Base-by-base conservation (phyloP, 257 asterid species). In the Primulina eburnea region DNA sequence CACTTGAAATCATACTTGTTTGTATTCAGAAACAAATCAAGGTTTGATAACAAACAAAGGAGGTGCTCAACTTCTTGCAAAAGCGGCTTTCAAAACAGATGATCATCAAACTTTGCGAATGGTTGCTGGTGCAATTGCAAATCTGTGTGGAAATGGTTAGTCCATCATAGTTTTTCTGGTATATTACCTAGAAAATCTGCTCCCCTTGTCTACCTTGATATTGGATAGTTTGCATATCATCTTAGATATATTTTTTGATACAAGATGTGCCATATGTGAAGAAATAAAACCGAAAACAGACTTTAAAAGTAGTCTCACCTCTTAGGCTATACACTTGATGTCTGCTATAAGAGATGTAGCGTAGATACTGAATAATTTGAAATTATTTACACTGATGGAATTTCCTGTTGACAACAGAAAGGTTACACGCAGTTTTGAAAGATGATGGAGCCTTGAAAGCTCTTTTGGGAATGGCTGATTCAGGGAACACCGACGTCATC, bases 121-220 rank as follows among this genome's bases (percentile, higher is more conserved):
- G 98, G 88, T 88, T 21, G 98, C 97, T 62, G 98, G 98, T 75
- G 98, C 98, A 62, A 92, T 92, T 70, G 96, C 96, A 62, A 92
- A 92, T 80, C 78, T 92, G 74, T 90, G 98, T 37, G 98, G 98
- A 79, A 89, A 92, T 38, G 98, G 98, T 92, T 79, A 81, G 78
- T 28, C 70, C 52, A 68, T 47, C 59, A 29, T 60, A n/a, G 21
- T 70, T 34, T 60, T 65, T n/a, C 53, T 21, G 16, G 37, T 53
- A 12, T 17, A 37, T 57, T 11, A 24, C 56, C 24, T 28, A 20
- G 47, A 50, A 65, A 53, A 53, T 35, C 21, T 65, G 53, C 35
- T 14, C 33, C 60, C 59, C 56, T 11, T 26, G 21, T 26, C 56
- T 21, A 65, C 33, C n/a, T 28, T 17, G 17, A 61, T n/a, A 28